Evolutionary conservation across 306 rosid species (phyloP).

Genomic region (Cicer judaicum): DNA sequence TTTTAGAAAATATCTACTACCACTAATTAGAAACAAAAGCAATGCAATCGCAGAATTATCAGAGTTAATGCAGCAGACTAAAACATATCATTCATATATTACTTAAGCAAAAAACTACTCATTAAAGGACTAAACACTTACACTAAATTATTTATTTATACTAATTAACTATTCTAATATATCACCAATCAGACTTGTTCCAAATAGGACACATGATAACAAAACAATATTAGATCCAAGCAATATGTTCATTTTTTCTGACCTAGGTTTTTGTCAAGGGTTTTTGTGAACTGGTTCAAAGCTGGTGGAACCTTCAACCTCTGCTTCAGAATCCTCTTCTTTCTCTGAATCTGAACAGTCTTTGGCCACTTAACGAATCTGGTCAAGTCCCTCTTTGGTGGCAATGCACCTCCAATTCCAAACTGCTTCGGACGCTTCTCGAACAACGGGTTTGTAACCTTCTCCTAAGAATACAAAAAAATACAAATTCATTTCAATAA

Average conservation of each 20-base stretch:
- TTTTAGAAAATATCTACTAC: background rate
- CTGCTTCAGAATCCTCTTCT: constrained; percentile 72
- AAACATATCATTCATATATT: background rate
- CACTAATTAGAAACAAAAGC: background rate
- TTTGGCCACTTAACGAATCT: constrained; percentile 78
- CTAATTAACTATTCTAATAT: background rate
- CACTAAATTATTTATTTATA: background rate
- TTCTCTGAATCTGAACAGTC: constrained; percentile 64
- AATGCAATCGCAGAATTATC: background rate
- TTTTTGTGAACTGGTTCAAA: constrained; percentile 80
- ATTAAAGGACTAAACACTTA: background rate
- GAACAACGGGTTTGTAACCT: constrained; percentile 66
- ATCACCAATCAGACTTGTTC: background rate
- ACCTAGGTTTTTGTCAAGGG: constrained; percentile 80
- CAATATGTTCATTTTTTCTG: background rate
- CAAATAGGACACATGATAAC: background rate
- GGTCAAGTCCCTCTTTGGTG: constrained; percentile 71
- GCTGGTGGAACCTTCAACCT: constrained; percentile 80
- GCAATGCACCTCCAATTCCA: constrained; percentile 85
- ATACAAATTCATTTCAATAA: background rate
- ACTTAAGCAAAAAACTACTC: background rate
- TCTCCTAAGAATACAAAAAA: constrained; percentile 47
- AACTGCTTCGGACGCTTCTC: constrained; percentile 77
- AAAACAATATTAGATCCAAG: background rate
- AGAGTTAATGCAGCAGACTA: too few species aligned